Evolutionary conservation across 2,329 filamentous ascomycete species (phyloP).

Genomic region (Epichloe baconii): DNA sequence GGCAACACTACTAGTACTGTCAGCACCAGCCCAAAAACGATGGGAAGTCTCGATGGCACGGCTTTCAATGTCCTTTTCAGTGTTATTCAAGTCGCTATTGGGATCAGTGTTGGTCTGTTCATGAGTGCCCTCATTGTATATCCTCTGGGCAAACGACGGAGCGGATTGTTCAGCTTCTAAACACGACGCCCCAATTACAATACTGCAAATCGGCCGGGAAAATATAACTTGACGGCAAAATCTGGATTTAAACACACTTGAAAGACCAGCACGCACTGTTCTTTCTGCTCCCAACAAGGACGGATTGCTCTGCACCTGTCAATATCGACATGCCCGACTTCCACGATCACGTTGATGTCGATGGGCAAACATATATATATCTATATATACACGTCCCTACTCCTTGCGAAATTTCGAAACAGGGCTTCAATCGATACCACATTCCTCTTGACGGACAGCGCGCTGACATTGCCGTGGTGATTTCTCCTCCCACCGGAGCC

Average conservation of each 20-base stretch:
- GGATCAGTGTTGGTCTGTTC: slow-evolving; percentile 47
- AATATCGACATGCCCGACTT: not conserved
- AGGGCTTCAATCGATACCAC: not conserved
- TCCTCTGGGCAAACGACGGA: slow-evolving; percentile 43
- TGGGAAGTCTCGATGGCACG: slow-evolving; percentile 26
- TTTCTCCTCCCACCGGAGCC: not conserved
- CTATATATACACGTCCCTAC: not conserved
- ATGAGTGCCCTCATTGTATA: slow-evolving; percentile 43
- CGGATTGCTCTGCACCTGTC: not conserved
- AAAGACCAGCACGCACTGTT: not conserved
- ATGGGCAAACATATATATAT: not conserved
- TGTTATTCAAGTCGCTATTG: slow-evolving; percentile 48
- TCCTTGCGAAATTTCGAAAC: not conserved
- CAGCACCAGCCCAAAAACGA: slow-evolving; percentile 5
- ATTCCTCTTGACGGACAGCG: not conserved
- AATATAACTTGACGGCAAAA: too few species aligned
- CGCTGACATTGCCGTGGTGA: not conserved
- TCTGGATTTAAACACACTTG: not conserved
- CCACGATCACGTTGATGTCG: not conserved
- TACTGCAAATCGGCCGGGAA: not conserved
- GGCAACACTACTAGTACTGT: slow-evolving; percentile 21
- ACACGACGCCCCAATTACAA: too few species aligned
- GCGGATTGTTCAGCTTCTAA: slow-evolving; percentile 42
- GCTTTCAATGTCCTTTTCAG: slow-evolving; percentile 42
- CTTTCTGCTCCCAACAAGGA: not conserved